A percentile compares a stretch with the other conserved stretches of the same genome.
Conservation (phyloP, 352 stramenopile species). For the Globisporangium emineosum region DNA sequence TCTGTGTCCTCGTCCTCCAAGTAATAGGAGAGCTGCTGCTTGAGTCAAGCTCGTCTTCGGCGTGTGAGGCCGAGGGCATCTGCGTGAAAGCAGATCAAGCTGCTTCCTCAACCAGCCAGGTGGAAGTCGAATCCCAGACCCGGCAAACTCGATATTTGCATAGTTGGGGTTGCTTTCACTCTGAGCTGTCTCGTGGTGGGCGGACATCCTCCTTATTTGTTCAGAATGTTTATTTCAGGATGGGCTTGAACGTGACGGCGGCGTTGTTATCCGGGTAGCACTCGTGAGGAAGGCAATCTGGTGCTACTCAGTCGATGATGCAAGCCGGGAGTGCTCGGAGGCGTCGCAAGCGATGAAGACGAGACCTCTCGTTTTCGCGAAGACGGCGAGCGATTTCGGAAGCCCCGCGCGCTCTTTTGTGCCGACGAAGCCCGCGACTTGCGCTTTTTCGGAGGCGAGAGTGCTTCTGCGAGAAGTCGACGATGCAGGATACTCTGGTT, state of each 20-base stretch:
- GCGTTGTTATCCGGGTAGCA: not conserved
- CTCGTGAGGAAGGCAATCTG: not conserved
- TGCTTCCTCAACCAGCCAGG: not conserved
- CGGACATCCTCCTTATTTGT: not conserved
- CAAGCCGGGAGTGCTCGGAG: not conserved
- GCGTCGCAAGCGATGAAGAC: not conserved
- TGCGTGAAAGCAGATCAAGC: not conserved
- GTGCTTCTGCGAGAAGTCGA: constrained; percentile 10
- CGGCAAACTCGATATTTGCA: not conserved
- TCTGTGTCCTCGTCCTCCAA: not conserved
- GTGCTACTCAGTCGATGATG: not conserved
- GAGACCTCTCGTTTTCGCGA: not conserved
- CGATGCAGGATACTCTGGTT: constrained; percentile 18
- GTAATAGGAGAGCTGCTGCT: not conserved
- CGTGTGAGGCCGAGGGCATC: not conserved
- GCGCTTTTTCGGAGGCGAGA: constrained; percentile 11
- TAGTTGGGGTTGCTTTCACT: no score
- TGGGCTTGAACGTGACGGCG: not conserved
- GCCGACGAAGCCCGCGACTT: constrained; percentile 1
- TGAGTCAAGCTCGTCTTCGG: not conserved
- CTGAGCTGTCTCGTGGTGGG: no score
- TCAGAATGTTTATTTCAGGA: no score
- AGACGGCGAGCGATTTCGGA: not conserved
- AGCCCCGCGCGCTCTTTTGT: not conserved
- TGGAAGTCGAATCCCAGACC: not conserved